Conservation (phyloP, 768 basidiomycete genomes). For the Xerocomus potaroensis region DNA sequence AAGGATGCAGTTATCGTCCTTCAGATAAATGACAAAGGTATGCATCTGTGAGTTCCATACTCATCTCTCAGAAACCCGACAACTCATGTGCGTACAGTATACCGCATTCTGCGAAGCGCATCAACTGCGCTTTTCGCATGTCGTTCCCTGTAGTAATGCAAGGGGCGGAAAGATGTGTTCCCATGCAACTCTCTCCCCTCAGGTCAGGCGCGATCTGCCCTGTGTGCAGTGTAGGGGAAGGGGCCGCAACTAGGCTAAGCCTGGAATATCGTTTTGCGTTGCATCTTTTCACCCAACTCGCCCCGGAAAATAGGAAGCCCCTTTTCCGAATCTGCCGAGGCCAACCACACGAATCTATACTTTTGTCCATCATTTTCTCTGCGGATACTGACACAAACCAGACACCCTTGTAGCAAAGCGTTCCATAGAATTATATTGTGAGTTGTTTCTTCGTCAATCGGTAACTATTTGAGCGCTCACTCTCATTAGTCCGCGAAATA, state of each 20-base stretch:
- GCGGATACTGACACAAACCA: too few relatives aligned
- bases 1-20: neutral
- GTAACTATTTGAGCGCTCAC: too few relatives aligned
- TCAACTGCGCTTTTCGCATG: neutral
- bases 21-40: constrained; percentile 18
- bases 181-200: constrained; percentile 2
- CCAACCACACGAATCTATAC: too few relatives aligned
- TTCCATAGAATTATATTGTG: too few relatives aligned
- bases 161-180: accelerated
- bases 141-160: neutral
- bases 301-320: neutral
- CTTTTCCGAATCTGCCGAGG: neutral
- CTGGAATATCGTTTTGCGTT: neutral
- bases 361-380: too few relatives aligned
- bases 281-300: too few relatives aligned
- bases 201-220: constrained; percentile 3
- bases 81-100: constrained; percentile 16
- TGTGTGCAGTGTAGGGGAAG: too few relatives aligned
- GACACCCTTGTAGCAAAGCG: too few relatives aligned
- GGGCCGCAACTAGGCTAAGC: constrained; percentile 2
- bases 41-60: constrained; percentile 10
- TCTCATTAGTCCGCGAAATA: constrained; percentile 5
- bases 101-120: constrained; percentile 8
- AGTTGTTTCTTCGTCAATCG: too few relatives aligned
- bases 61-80: constrained; percentile 2